Base-by-base conservation (phyloP, 2,329 filamentous ascomycete genomes). In the Trichocomaceae sp. region DNA sequence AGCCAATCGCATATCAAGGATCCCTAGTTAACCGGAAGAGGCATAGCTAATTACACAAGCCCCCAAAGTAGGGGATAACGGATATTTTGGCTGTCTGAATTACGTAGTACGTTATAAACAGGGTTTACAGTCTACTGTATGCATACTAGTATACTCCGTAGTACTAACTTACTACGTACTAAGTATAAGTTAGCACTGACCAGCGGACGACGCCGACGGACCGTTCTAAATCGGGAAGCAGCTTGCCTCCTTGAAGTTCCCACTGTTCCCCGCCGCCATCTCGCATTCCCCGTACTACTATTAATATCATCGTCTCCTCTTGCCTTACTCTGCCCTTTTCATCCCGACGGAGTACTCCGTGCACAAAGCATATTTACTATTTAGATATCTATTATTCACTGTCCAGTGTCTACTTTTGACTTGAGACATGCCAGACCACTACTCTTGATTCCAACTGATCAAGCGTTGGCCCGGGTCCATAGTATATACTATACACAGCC, bases 391-490 rank as follows among this genome's bases (percentile, higher is more conserved):
- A 19, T 22, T n/a, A 17, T 10, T 19, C 17, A 20, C 39, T 3
- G 8, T 22, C 39, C n/a, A n/a, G n/a, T n/a, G n/a, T n/a, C n/a
- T 1, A 3, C 5, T 20, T 37, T 37, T 37, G 13, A 37, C 19
- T 42, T 35, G 9, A 17, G 9, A 9, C 39, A 41, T 47, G 51
- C 4, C 47, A 31, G 31, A 26, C 23, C 23, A 31, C 44, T 47
- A 45, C 44, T 35, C 42, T 44, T 53, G 45, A 53, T 17, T 41
- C 22, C 31, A 42, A 47, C 37, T 19, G 37, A 41, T 19, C 17
- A 42, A 42, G 39, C 39, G 19, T 53, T 19, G 51, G 37, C 50
- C 50, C 50, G n/a, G n/a, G n/a, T n/a, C n/a, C n/a, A n/a, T n/a
- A n/a, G n/a, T n/a, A n/a, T n/a, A n/a, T n/a, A n/a, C n/a, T 44